Base-by-base conservation (phyloP, 768 basidiomycete species). In the Psilocybe cyanescens region DNA sequence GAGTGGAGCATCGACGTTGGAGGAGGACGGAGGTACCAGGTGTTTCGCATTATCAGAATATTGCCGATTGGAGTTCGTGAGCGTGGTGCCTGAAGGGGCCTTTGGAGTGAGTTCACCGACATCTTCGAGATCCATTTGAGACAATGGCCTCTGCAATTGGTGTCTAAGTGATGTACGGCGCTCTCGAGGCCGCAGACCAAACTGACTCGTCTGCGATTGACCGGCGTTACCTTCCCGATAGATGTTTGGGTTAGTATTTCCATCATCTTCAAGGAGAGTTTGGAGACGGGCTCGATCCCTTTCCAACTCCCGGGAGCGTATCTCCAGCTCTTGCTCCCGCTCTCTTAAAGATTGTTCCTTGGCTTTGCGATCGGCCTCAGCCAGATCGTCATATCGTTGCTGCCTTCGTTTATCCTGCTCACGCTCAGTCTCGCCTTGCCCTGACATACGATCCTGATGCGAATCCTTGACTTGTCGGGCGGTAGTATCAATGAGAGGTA, bases 281-380 rank as follows among this genome's bases (percentile, higher is more conserved):
- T 74, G 65, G 45, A 83, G 62, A 49, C 74, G 72, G 12, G 79
- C 75, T 11, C 84, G 81, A 55, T 90, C 86, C 53, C 76, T 75
- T 58, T 90, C 87, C 19, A 90, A 69, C 65, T 89, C 86, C 24
- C 80, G 80, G 8, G 82, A 72, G 8, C 81, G 80, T 65, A 81
- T 72, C 56, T 83, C 75, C 51, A 89, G 75, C 28, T 87, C 86
- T 9, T 76, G 79, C 67, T 89, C 86, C 35, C 83, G 77, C 55
- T 84, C 78, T 19, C 74, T 76, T 14, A 89, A 74, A 39, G 81
- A 78, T 48, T 78, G 76, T 60, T 89, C 87, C 62, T 82, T 86
- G 60, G 86, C 83, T 56, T 80, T 78, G 24, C 83, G 72, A 30
- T 87, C 86, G 0, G 83, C 69, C 44, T 84, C 81, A 37, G 83